These are phyloP conservation scores for Anthostomella pinea DNA, from an alignment of 2,329 filamentous ascomycete genomes.

Conservation along the genomic window DNA sequence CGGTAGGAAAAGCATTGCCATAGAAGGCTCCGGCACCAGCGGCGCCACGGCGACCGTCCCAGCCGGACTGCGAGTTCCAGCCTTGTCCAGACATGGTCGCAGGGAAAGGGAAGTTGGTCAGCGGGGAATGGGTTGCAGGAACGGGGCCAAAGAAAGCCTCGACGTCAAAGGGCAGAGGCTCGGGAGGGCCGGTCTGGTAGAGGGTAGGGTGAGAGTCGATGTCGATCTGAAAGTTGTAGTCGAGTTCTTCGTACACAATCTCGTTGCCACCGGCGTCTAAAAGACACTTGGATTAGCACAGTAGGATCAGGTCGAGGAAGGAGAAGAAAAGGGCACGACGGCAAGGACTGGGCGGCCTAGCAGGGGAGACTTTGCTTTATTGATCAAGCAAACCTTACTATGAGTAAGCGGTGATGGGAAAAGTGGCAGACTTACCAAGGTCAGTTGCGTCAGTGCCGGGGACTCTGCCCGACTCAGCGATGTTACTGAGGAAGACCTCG, in stretches of 20 bases:
- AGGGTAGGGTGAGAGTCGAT: conserved; percentile 4
- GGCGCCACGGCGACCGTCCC: conserved; percentile 11
- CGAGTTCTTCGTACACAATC: conserved; percentile 9
- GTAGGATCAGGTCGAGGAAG: not conserved
- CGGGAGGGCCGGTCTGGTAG: not conserved
- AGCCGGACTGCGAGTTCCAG: conserved; percentile 26
- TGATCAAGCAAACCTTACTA: too few species aligned
- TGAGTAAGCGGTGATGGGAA: not conserved
- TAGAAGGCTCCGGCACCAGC: not conserved
- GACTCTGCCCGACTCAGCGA: too few species aligned
- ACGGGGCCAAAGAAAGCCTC: not conserved
- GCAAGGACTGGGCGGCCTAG: too few species aligned
- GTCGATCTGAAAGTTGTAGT: not conserved
- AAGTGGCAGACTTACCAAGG: too few species aligned
- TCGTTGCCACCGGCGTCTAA: conserved; percentile 1
- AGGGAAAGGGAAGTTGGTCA: not conserved
- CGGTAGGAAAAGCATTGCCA: conserved; percentile 1
- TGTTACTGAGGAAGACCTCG: conserved; percentile 39
- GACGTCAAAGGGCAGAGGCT: not conserved
- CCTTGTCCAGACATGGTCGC: conserved; percentile 13
- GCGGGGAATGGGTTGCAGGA: not conserved
- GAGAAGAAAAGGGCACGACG: too few species aligned
- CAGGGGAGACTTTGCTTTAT: too few species aligned
- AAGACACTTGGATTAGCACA: not conserved
- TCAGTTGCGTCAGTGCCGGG: too few species aligned